Evolutionary conservation across 139 green algal genomes (phyloP), one percentile per base, ranked within the genome.

Genomic region (Chlorella ohadii): DNA sequence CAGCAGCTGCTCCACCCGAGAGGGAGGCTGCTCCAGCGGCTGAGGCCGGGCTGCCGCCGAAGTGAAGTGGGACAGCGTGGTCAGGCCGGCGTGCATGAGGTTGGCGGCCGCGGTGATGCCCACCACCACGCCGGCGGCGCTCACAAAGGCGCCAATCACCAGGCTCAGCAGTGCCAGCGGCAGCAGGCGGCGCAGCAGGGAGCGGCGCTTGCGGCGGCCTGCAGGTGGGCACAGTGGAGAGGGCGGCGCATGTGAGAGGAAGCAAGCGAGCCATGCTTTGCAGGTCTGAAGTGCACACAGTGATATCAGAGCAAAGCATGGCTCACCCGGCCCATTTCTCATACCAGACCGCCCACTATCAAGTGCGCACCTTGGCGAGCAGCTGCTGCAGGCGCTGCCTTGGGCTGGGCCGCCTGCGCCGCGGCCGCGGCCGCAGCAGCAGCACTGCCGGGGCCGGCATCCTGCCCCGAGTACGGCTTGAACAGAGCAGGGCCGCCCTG

Each of bases 61-160:
- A 28, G 81, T 72, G 67, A 85, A 82, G 81, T 80, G 72, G 0
- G 72, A 79, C 28, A 81, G 66, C 7, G 72, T 72, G n/a, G 44
- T n/a, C 0, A 80, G 27, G 78, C 78, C 59, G 9, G 71, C 70
- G 64, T 86, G 82, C 51, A 78, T 73, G 25, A 86, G 59, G 63
- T 72, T 86, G 74, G 82, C 82, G 16, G 51, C 82, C 0, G 72
- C 59, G 11, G 82, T 86, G 74, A 82, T 56, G 63, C 20, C n/a
- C 4, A 72, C 71, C 27, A 86, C 74, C 2, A 55, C 28, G 12
- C 25, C 47, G 1, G 67, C 66, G 0, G 66, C 25, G 79, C 66
- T 63, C 44, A 84, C 25, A n/a, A 81, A 82, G 12, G 44, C 55
- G 51, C 73, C 61, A 22, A 82, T n/a, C 71, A 82, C 20, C 82